Evolutionary conservation across 257 asterid genomes (phyloP), one percentile per base, ranked within the genome.

Genomic region (Cinchona pubescens): DNA sequence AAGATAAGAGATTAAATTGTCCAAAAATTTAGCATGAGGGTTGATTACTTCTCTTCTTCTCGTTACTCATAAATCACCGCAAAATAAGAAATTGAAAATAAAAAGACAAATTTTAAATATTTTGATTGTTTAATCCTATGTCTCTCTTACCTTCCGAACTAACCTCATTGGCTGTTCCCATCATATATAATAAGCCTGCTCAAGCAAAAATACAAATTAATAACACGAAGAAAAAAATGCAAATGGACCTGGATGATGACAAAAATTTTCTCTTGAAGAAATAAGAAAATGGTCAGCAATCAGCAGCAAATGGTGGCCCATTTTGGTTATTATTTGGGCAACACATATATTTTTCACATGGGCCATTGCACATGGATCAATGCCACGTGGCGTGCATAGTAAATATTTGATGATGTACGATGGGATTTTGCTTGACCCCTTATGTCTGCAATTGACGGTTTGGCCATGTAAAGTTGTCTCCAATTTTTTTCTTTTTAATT

Each of bases 401-500:
- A 15, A 4, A 13, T 37, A 29, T 23, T 45, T 45, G 49, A 42
- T 30, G 68, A 55, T 14, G 67, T 56, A 79, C 69, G 70, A 32
- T 68, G 73, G 75, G 79, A 61, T 56, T 69, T 32, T 25, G 55
- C 29, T n/a, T 38, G 83, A 80, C 48, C 85, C 77, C 48, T 13
- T 25, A 6, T 84, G 88, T 72, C 87, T 46, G 79, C 83, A 82
- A 76, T 63, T 78, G 90, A 79, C 81, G 89, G 90, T 83, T 72
- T 74, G 79, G 82, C 84, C 89, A 88, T 83, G 85, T 77, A 78
- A 43, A 72, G 67, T 37, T 87, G 94, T 89, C 91, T 82, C 80
- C 56, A 11, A 60, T 69, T 63, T 8, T 42, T 56, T 35, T 27
- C 8, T 13, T 18, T n/a, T n/a, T n/a, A n/a, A n/a, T n/a, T n/a